phyloP scores from a whole-genome alignment of 2,329 filamentous ascomycete species.

The Epicoccum nigrum region DNA sequence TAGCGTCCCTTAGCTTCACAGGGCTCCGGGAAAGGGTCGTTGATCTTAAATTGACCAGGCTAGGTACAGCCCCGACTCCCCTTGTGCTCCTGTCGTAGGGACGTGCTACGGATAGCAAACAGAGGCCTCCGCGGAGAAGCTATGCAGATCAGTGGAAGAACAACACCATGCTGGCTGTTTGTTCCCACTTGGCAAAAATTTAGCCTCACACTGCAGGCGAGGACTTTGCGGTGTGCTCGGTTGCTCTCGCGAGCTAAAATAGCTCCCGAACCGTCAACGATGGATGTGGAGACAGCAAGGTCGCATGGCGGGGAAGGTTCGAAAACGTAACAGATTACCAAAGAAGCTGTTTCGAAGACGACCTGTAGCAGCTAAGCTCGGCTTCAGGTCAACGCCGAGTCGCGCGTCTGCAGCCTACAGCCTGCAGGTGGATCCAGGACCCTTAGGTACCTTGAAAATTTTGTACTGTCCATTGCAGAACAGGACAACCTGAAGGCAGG shows the following conservation, averaged over 20 bases:
- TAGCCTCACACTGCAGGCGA: constrained; percentile 7
- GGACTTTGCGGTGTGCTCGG: constrained; percentile 30
- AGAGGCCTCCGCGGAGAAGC: background rate
- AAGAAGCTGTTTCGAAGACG: constrained; percentile 27
- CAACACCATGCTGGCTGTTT: background rate
- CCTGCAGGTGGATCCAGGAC: constrained; percentile 8
- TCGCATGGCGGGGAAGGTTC: constrained; percentile 45
- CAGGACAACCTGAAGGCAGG: constrained; percentile 1
- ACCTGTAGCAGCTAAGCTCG: constrained; percentile 25
- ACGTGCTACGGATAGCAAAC: background rate
- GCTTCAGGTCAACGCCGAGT: constrained; percentile 27
- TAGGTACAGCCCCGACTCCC: background rate
- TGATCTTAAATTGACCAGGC: constrained; percentile 1
- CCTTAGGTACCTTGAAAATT: constrained; percentile 24
- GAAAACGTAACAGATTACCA: constrained; percentile 47
- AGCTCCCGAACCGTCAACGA: constrained; percentile 36
- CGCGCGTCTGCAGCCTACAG: constrained; percentile 24
- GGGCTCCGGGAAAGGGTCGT: constrained; percentile 25
- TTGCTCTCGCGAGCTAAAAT: constrained; percentile 36
- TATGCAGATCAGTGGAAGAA: background rate
- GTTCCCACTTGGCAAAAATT: background rate
- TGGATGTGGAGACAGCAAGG: constrained; percentile 31
- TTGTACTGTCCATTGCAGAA: constrained; percentile 25
- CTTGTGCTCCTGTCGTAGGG: background rate
- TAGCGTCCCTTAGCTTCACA: constrained; percentile 40